Base-by-base conservation (phyloP, 352 stramenopile genomes). In the Globisporangium apiculatum region DNA sequence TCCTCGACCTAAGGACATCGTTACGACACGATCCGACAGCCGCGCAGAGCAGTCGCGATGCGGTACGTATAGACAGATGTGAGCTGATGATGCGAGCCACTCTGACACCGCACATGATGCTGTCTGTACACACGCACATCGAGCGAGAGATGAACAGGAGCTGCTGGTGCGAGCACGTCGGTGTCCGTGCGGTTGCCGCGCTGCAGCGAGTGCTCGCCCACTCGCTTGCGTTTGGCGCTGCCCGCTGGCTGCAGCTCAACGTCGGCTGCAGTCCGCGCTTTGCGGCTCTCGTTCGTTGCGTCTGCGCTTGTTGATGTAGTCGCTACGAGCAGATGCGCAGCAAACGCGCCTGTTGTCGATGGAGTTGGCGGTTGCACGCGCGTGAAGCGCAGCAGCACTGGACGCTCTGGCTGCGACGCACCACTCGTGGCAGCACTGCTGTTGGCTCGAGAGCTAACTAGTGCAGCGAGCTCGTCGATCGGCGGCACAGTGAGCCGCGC, bases 321-420 rank as follows among this genome's bases (percentile, higher is more conserved):
- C 45, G 4, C 14, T 12, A 11, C 17, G 7, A 35, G 45, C 15
- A 49, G n/a, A 11, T 0, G 7, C 7, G 7, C 3, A 43, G 4
- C 7, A 8, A 12, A 43, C 40, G 40, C 40, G 11, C 7, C 40
- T 4, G 41, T 11, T 48, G 48, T 11, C 11, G 17, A 11, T 7
- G 14, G 41, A 4, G 40, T 12, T 43, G 1, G 11, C 40, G 40
- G 40, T 1, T 43, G 11, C 17, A 42, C 9, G 7, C 57, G 57
- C 17, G 57, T 57, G 41, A 62, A 62, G 40, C 57, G 53, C 57
- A 62, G 14, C 18, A 62, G 57, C 41, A 62, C 57, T 45, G 42
- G 50, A 1, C 36, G 57, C 49, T 52, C 24, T 17, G 14, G 41
- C 17, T 51, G 41, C 11, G 0, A 3, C 9, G 15, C 31, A 37